These are phyloP conservation scores for Populus hybrid DNA, from an alignment of 441 rosid genomes.

Conservation along the genomic window DNA sequence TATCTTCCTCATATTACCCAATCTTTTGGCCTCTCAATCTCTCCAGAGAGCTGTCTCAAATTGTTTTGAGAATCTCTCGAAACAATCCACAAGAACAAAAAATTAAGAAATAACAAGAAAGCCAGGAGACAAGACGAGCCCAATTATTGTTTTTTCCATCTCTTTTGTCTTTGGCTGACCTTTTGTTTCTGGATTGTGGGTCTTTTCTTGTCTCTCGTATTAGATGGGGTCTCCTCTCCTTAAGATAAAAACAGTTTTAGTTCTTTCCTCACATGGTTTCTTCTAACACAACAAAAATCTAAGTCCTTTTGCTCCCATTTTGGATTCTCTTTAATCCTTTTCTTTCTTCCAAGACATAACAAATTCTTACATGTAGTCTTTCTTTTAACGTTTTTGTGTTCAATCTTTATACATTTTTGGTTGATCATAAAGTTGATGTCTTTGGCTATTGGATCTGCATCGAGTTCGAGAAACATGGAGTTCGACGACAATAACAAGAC, in stretches of 20 bases:
- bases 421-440: conserved; percentile 67
- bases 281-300: neutral
- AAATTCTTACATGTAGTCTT: neutral
- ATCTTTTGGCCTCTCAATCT: neutral
- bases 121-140: neutral
- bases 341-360: neutral
- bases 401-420: neutral
- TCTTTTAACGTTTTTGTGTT: neutral
- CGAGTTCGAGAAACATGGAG: conserved; percentile 57
- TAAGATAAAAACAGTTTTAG: conserved; percentile 3
- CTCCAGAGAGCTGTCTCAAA: neutral
- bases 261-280: neutral
- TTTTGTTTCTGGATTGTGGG: neutral
- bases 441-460: conserved; percentile 56
- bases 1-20: conserved; percentile 18
- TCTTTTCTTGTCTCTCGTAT: conserved; percentile 1
- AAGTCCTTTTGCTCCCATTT: neutral
- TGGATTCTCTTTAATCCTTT: neutral
- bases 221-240: conserved; percentile 6
- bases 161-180: neutral
- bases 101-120: neutral
- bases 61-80: conserved; percentile 16
- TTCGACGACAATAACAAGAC: conserved; percentile 38
- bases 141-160: conserved; percentile 7
- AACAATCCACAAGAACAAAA: conserved; percentile 21